Conservation (phyloP, 192 early-diverging fungal species). For the Coemansia sp. region DNA sequence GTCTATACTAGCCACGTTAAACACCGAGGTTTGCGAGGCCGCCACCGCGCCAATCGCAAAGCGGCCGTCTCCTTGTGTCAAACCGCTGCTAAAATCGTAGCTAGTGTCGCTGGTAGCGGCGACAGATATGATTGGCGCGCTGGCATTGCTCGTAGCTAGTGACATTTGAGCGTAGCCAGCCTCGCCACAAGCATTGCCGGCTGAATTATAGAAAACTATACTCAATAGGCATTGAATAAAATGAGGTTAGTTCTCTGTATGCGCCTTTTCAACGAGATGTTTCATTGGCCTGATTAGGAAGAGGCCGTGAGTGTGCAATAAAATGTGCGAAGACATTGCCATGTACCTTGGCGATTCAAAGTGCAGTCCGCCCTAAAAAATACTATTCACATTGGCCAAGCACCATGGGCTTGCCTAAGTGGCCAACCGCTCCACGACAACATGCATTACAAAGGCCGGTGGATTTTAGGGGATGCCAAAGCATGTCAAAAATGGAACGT, state of each 20-base stretch:
- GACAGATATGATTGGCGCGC: neutral
- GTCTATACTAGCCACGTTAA: slow-evolving; percentile 22
- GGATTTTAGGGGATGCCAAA: neutral
- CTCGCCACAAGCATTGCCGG: neutral
- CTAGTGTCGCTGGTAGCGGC: neutral
- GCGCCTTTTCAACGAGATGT: neutral
- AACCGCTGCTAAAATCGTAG: neutral
- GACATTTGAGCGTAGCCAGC: neutral
- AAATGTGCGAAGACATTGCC: neutral
- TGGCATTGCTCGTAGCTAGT: neutral
- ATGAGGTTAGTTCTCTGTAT: neutral
- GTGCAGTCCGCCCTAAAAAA: neutral
- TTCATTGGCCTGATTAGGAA: neutral
- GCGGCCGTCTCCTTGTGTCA: neutral
- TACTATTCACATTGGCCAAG: neutral
- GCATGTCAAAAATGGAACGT: neutral
- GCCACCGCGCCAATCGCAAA: neutral
- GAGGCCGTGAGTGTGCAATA: neutral
- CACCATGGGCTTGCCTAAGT: neutral
- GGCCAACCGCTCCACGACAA: neutral
- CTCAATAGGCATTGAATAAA: neutral
- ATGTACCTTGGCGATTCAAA: neutral
- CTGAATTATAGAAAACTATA: neutral
- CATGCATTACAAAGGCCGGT: neutral
- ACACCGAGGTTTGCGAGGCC: slow-evolving; percentile 17